A percentile compares a stretch with the other conserved stretches of the same genome.
phyloP scores from a whole-genome alignment of 2,329 filamentous ascomycete species.

The Fusarium musae region DNA sequence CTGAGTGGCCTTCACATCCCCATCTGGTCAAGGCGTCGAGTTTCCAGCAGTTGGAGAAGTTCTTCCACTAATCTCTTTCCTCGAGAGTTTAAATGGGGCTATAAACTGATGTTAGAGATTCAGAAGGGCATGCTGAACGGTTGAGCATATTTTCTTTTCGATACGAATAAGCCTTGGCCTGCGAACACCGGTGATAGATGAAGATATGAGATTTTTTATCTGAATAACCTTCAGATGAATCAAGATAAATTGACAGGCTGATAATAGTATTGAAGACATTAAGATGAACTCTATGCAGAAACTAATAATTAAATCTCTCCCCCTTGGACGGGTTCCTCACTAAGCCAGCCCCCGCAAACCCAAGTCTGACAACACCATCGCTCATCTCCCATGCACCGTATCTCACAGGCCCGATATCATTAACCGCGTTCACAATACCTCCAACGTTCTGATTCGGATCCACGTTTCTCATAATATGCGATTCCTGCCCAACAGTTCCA shows the following conservation, averaged over 20 bases:
- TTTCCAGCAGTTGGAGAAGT: neutral
- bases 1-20: too few species aligned
- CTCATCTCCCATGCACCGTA: constrained; percentile 39
- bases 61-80: neutral
- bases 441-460: constrained; percentile 35
- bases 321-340: constrained; percentile 35
- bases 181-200: neutral
- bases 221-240: neutral
- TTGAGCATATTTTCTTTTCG: neutral
- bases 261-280: neutral
- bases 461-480: constrained; percentile 29
- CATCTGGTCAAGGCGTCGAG: neutral
- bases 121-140: neutral
- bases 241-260: neutral
- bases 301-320: constrained; percentile 35
- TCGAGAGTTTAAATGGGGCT: neutral
- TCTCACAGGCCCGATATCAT: constrained; percentile 24
- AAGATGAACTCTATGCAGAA: accelerated
- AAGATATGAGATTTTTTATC: neutral
- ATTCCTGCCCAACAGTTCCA: constrained; percentile 24
- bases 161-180: neutral
- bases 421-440: constrained; percentile 24
- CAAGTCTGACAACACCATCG: constrained; percentile 32
- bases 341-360: constrained; percentile 25
- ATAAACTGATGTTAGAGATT: neutral